phyloP scores from a whole-genome alignment of 495 filamentous ascomycete genomes.

The Articulospora tetracladia region DNA sequence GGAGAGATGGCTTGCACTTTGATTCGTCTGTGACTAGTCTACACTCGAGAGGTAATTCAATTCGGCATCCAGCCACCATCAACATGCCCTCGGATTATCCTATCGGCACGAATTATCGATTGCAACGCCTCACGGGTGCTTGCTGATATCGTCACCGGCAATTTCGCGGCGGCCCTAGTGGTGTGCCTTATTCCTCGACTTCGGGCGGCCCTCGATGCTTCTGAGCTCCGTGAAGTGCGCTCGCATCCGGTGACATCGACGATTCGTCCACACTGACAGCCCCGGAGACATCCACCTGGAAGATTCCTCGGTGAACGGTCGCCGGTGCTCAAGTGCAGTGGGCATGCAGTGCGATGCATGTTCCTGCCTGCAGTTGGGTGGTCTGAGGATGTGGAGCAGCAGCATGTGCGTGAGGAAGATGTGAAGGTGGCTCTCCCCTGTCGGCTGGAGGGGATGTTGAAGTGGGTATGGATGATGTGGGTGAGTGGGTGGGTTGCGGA shows the following conservation, averaged over 20 bases:
- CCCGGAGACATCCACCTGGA: background rate
- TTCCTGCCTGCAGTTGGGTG: background rate
- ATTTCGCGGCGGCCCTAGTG: background rate
- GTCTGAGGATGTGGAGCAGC: background rate
- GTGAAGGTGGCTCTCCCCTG: background rate
- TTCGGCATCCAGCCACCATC: background rate
- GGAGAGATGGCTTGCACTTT: background rate
- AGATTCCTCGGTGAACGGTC: too few species aligned
- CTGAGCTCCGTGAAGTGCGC: too few species aligned
- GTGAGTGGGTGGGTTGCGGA: background rate
- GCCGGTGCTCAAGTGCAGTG: background rate
- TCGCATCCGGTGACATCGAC: background rate
- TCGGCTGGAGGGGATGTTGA: background rate
- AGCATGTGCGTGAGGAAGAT: too few species aligned
- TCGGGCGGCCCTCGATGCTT: background rate
- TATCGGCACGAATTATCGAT: background rate
- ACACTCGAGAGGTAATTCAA: background rate
- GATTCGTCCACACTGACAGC: too few species aligned
- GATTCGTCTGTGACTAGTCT: slow-evolving; percentile 1
- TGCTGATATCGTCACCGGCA: background rate
- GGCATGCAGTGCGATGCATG: background rate
- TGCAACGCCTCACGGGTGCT: background rate
- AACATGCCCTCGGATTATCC: background rate
- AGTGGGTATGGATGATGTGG: too few species aligned
- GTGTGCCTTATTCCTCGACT: background rate